A percentile compares a stretch with the other conserved stretches of the same genome.
phyloP scores from a whole-genome alignment of 768 basidiomycete genomes.

The Pleurotus sapidus region DNA sequence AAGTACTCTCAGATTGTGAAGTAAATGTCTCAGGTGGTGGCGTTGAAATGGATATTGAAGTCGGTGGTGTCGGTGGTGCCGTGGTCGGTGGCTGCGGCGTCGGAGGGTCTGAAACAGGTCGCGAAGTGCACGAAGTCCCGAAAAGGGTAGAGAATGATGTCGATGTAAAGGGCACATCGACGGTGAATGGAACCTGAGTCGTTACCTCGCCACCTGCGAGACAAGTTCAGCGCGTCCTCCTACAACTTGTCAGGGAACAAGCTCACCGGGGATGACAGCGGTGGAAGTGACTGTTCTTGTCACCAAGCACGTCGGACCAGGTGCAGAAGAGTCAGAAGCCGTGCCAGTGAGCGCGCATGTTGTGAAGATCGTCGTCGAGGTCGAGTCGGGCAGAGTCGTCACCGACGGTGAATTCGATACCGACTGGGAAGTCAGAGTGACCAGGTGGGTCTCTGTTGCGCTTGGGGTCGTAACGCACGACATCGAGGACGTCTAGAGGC shows the following conservation, averaged over 20 bases:
- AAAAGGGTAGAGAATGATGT: slow-evolving; percentile 38
- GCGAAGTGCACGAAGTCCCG: slow-evolving; percentile 30
- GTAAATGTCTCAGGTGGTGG: slow-evolving; percentile 28
- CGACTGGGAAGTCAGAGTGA: slow-evolving; percentile 1
- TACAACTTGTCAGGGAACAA: neutral
- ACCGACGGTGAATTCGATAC: slow-evolving; percentile 1
- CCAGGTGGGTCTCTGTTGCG: neutral
- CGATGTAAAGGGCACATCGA: slow-evolving; percentile 28
- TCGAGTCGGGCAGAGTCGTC: slow-evolving; percentile 2
- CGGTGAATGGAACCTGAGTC: slow-evolving; percentile 28
- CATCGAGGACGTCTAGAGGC: neutral
- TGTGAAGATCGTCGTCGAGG: neutral
- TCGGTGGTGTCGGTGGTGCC: slow-evolving; percentile 10
- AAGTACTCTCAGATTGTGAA: slow-evolving; percentile 30
- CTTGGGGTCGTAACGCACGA: slow-evolving; percentile 6
- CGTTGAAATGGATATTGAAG: slow-evolving; percentile 17
- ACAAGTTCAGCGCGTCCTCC: neutral
- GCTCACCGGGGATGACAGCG: slow-evolving; percentile 33
- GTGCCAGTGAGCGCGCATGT: neutral
- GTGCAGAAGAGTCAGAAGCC: slow-evolving; percentile 1
- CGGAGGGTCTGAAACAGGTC: slow-evolving; percentile 3
- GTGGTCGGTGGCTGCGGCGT: slow-evolving; percentile 8
- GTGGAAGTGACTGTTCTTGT: slow-evolving; percentile 23
- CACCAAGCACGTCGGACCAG: slow-evolving; percentile 3
- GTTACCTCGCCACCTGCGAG: neutral